Percentiles rank a stretch among this genome's conserved stretches.
Evolutionary conservation across 1,139 yeast genomes (phyloP).

Genomic region (Yamadazyma atmosphaerica): DNA sequence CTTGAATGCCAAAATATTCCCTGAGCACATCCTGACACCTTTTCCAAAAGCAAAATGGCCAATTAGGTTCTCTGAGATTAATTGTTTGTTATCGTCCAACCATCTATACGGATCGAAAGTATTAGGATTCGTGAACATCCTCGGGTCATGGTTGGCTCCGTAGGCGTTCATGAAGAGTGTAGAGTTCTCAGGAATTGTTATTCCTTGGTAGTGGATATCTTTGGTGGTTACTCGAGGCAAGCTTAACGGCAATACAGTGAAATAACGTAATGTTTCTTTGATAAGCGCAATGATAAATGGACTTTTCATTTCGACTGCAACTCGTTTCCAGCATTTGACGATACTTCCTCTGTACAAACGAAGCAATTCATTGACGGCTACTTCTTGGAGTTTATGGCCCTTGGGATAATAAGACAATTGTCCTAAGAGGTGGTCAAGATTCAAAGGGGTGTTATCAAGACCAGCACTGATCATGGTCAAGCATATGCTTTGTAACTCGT

Average conservation of each 20-base stretch:
- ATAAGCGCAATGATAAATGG: conserved; percentile 57
- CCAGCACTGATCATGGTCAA: conserved; percentile 82
- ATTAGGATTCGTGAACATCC: conserved; percentile 48
- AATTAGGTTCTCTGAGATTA: conserved; percentile 23
- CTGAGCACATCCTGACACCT: conserved; percentile 72
- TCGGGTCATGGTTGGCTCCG: conserved; percentile 67
- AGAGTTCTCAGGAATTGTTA: conserved; percentile 55
- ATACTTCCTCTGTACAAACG: conserved; percentile 21
- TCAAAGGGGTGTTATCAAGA: conserved; percentile 69
- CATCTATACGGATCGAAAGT: conserved; percentile 61
- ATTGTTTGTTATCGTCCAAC: conserved; percentile 31
- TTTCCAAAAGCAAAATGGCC: conserved; percentile 66
- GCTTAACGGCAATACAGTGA: conserved; percentile 66
- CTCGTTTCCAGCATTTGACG: conserved; percentile 48
- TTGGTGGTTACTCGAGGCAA: conserved; percentile 63
- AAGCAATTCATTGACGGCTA: conserved; percentile 38
- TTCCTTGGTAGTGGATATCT: conserved; percentile 37
- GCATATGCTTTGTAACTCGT: conserved; percentile 63
- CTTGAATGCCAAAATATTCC: conserved; percentile 58
- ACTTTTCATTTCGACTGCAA: conserved; percentile 36
- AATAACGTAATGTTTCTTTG: conserved; percentile 61
- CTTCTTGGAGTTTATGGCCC: conserved; percentile 47
- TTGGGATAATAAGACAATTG: conserved; percentile 51
- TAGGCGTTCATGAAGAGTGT: conserved; percentile 64
- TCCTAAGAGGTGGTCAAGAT: conserved; percentile 60